phyloP scores from a whole-genome alignment of 208 protist species.

The Trichomonas tenax region DNA sequence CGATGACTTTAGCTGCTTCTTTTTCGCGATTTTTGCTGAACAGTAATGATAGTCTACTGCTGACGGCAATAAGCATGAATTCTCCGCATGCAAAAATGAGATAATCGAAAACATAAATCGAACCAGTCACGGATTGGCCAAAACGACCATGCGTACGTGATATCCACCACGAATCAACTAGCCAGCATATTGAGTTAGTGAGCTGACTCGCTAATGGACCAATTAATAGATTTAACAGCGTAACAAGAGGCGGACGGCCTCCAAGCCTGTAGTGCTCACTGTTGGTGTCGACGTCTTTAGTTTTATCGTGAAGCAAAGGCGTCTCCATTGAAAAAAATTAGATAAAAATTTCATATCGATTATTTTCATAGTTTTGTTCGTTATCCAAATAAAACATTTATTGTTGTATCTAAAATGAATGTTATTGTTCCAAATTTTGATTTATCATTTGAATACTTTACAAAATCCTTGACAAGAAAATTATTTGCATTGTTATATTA shows the following conservation, averaged over 20 bases:
- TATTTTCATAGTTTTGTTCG: not conserved
- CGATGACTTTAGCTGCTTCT: not conserved
- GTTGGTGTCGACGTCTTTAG: not conserved
- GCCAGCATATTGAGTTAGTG: not conserved
- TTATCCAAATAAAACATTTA: slow-evolving; percentile 27
- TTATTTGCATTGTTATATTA: too few species aligned
- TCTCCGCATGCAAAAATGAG: not conserved
- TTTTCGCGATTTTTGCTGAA: not conserved
- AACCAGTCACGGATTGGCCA: not conserved
- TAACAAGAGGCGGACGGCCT: not conserved
- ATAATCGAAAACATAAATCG: not conserved
- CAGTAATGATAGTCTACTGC: not conserved
- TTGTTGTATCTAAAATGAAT: slow-evolving; percentile 28
- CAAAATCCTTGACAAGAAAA: too few species aligned
- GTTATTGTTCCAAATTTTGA: slow-evolving; percentile 36
- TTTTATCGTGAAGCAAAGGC: not conserved
- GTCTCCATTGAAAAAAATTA: too few species aligned
- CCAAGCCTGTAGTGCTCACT: not conserved
- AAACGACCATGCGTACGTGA: not conserved
- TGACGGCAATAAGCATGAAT: not conserved
- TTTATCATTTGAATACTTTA: too few species aligned
- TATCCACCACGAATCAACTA: not conserved
- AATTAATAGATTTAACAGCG: not conserved
- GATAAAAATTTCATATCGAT: too few species aligned
- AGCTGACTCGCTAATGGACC: not conserved